Evolutionary conservation across 371 early-diverging fungal species (phyloP).

Genomic region (Mortierella sp.): DNA sequence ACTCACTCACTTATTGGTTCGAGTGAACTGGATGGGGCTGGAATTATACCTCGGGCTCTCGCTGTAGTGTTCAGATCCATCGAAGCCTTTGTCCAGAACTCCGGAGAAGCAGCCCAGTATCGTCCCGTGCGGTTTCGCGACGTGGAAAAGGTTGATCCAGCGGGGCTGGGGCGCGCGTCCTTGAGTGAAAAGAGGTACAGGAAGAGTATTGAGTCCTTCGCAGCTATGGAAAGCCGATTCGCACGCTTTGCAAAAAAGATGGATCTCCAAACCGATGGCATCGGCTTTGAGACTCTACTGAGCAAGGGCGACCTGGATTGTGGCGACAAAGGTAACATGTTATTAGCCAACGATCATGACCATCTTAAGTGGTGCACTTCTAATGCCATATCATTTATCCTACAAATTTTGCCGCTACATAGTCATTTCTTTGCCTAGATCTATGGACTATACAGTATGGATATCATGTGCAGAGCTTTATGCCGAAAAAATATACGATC

Average conservation of each 20-base stretch:
- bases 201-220: not conserved
- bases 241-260: no score
- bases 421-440: conserved; percentile 58
- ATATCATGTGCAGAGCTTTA: conserved; percentile 87
- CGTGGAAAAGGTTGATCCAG: conserved; percentile 21
- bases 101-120: conserved; percentile 17
- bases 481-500: conserved; percentile 86
- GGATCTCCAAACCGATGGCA: no score
- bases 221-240: not conserved
- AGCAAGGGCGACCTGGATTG: not conserved
- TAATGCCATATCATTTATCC: not conserved
- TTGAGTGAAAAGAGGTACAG: not conserved
- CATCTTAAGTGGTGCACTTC: not conserved
- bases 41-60: conserved; percentile 72
- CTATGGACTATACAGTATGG: conserved; percentile 77
- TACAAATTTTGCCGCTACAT: not conserved
- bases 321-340: no score
- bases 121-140: conserved; percentile 33
- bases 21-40: conserved; percentile 53
- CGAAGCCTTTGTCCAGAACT: conserved; percentile 3
- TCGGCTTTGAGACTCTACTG: no score
- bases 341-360: no score
- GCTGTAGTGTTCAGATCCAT: conserved; percentile 68
- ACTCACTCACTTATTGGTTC: conserved; percentile 79
- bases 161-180: not conserved